Conservation (phyloP, 768 basidiomycete genomes). For the Pleurotus platypus region DNA sequence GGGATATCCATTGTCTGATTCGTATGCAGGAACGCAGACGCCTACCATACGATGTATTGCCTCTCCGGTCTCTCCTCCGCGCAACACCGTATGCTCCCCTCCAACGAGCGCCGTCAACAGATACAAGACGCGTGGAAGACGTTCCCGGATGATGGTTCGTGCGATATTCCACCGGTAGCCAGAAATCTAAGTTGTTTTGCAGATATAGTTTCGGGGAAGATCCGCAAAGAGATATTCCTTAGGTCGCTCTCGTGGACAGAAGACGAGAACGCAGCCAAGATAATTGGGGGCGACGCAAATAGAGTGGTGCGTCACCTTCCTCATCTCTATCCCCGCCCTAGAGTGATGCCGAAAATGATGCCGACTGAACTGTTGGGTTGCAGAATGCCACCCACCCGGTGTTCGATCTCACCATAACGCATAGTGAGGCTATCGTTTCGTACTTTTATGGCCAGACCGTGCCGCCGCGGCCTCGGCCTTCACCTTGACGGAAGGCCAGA, state of each 20-base stretch:
- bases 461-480: slow-evolving; percentile 24
- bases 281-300: slow-evolving; percentile 55
- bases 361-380: no score
- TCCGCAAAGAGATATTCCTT: slow-evolving; percentile 39
- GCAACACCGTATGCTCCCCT: slow-evolving; percentile 71
- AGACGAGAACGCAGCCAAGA: slow-evolving; percentile 49
- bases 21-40: slow-evolving; percentile 67
- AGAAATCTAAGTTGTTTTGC: slow-evolving; percentile 7
- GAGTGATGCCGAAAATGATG: no score
- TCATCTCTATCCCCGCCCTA: no score
- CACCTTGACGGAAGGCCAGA: background rate
- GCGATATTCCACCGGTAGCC: no score
- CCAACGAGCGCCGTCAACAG: slow-evolving; percentile 28
- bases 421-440: slow-evolving; percentile 62
- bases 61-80: slow-evolving; percentile 86
- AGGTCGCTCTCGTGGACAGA: slow-evolving; percentile 64
- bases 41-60: slow-evolving; percentile 94
- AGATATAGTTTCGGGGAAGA: slow-evolving; percentile 16
- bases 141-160: no score
- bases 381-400: slow-evolving; percentile 83
- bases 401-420: slow-evolving; percentile 71
- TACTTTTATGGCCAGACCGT: slow-evolving; percentile 68
- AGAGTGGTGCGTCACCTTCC: slow-evolving; percentile 45
- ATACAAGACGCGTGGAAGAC: slow-evolving; percentile 36
- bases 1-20: no score